phyloP scores from a whole-genome alignment of 805 yeast species.

The Lipomyces starkeyi region DNA sequence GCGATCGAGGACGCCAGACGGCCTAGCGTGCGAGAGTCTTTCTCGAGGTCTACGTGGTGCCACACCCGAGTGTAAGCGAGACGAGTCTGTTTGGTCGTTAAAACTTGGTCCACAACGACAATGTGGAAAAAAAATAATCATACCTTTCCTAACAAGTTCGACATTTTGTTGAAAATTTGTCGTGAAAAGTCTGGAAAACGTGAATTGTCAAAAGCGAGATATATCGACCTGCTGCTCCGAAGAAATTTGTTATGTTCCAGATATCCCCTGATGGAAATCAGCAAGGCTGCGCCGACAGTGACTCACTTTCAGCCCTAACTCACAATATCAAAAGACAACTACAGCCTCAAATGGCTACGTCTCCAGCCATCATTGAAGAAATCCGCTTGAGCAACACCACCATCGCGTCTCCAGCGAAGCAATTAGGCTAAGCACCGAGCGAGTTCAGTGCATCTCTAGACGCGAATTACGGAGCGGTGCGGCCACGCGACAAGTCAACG shows the following conservation, averaged over 20 bases:
- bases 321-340: neutral
- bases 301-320: neutral
- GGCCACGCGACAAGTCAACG: neutral
- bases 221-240: neutral
- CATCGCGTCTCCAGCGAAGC: neutral
- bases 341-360: neutral
- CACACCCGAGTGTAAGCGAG: slow-evolving; percentile 83
- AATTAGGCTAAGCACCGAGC: neutral
- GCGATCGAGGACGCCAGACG: slow-evolving; percentile 91
- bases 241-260: neutral
- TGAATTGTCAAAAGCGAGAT: neutral
- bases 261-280: neutral
- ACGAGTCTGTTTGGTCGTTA: slow-evolving; percentile 54
- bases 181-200: neutral
- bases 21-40: slow-evolving; percentile 85
- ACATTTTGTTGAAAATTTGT: slow-evolving; percentile 40
- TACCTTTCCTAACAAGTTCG: slow-evolving; percentile 51
- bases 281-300: neutral
- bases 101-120: neutral
- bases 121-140: slow-evolving; percentile 21
- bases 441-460: neutral
- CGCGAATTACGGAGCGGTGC: slow-evolving; percentile 1
- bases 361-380: neutral
- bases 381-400: neutral
- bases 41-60: slow-evolving; percentile 94